Percentiles rank a stretch among this genome's conserved stretches.
Evolutionary conservation across 768 basidiomycete species (phyloP).

Genomic region (Naganishia kalamii): DNA sequence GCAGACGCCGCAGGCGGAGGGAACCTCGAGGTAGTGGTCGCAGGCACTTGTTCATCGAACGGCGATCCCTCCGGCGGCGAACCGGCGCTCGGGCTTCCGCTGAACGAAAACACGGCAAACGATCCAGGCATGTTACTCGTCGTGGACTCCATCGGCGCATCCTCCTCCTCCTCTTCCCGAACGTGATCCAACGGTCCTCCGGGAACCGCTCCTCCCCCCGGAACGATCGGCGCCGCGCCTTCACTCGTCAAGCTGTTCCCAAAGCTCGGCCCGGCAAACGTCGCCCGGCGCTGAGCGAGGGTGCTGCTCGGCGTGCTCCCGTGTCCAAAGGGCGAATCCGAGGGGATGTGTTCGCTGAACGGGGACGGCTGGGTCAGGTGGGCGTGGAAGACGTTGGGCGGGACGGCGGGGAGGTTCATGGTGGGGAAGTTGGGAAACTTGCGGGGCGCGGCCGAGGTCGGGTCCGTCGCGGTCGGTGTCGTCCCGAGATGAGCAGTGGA

Average conservation of each 20-base stretch:
- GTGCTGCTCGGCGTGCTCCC: constrained; percentile 2
- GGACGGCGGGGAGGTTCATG: constrained; percentile 1
- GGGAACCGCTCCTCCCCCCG: background rate
- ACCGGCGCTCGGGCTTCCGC: background rate
- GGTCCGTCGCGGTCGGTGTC: background rate
- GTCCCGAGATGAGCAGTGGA: background rate
- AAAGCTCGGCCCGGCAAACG: constrained; percentile 6
- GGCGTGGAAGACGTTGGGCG: constrained; percentile 10
- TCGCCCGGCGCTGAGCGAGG: constrained; percentile 17
- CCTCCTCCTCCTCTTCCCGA: constrained; percentile 12
- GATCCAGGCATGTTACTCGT: background rate
- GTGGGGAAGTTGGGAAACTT: constrained; percentile 19
- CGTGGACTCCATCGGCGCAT: background rate
- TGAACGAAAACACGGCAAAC: constrained; percentile 22
- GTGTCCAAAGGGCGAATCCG: constrained; percentile 39
- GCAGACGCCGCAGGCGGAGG: constrained; percentile 15
- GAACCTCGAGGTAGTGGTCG: background rate
- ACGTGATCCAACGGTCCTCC: background rate
- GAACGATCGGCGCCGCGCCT: background rate
- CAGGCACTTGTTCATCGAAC: background rate
- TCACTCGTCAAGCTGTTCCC: background rate
- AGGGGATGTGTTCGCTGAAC: constrained; percentile 38
- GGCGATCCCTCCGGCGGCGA: constrained; percentile 3
- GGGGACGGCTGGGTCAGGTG: constrained; percentile 31
- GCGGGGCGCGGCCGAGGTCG: background rate